Evolutionary conservation across 75 land plant genomes (phyloP).

Genomic region (Sequoia sempervirens): DNA sequence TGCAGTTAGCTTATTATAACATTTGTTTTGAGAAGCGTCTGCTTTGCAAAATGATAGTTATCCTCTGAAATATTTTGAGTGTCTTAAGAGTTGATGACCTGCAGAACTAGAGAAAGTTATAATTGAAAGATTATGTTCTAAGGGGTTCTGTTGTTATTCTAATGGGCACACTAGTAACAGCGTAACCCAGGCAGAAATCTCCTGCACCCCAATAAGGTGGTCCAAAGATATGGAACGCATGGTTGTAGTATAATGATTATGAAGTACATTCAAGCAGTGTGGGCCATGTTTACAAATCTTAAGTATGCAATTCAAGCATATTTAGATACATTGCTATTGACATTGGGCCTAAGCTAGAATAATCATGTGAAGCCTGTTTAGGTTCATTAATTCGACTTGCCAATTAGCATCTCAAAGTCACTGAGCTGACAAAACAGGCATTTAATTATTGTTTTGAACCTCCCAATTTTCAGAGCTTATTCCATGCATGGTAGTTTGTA

Average conservation of each 20-base stretch:
- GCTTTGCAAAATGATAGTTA: neutral
- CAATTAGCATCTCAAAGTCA: neutral
- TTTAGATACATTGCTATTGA: neutral
- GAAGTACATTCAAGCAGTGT: neutral
- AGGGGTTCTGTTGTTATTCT: neutral
- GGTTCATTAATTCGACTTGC: neutral
- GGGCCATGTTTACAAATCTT: neutral
- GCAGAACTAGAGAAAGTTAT: neutral
- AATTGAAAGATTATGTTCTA: neutral
- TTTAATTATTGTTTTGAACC: neutral
- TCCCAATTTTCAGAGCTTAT: neutral
- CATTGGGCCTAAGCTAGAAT: neutral
- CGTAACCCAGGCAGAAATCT: neutral
- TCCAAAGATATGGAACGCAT: neutral
- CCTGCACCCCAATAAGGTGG: neutral
- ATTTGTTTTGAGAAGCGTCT: neutral
- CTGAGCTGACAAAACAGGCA: neutral
- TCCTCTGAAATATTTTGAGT: neutral
- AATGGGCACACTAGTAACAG: neutral
- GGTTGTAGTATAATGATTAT: neutral
- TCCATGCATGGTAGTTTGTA: neutral
- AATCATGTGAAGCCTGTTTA: neutral
- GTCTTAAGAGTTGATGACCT: neutral
- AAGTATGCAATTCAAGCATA: neutral
- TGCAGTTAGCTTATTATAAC: neutral